These are phyloP conservation scores for Leccinum brunneo-olivaceum DNA, from an alignment of 1,284 basidiomycete species.

Conservation along the genomic window DNA sequence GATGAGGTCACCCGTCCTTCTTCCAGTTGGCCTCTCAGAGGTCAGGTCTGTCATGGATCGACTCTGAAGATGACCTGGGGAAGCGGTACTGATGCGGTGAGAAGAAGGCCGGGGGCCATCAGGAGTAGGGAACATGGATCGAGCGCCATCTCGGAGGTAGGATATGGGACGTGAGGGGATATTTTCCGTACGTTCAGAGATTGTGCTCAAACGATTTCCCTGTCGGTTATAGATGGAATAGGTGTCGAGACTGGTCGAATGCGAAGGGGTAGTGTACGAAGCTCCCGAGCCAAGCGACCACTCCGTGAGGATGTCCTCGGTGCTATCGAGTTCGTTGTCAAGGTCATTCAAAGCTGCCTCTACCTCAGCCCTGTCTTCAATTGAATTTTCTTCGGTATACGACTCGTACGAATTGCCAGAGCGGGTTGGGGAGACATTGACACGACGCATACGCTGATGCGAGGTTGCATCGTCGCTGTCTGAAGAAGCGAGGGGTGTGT, in stretches of 20 bases:
- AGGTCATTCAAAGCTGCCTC: conserved; percentile 59
- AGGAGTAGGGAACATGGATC: conserved; percentile 32
- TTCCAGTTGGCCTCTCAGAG: conserved; percentile 38
- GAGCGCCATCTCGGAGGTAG: conserved; percentile 26
- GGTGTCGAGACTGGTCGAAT: conserved; percentile 28
- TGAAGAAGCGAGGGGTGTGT: conserved; percentile 31
- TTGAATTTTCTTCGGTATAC: conserved; percentile 40
- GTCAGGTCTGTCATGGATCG: conserved; percentile 24
- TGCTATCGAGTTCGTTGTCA: conserved; percentile 57
- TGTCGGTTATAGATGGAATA: conserved; percentile 35
- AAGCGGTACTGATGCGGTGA: conserved; percentile 19
- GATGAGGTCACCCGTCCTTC: conserved; percentile 62
- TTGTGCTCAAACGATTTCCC: conserved; percentile 45
- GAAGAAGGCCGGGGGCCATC: conserved; percentile 39
- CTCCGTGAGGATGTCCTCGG: conserved; percentile 53
- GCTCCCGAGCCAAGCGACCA: conserved; percentile 40
- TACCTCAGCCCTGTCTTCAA: conserved; percentile 49
- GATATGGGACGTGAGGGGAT: conserved; percentile 42
- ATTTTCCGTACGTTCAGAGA: conserved; percentile 54
- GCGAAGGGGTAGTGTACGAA: conserved; percentile 36
- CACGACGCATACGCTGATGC: conserved; percentile 35
- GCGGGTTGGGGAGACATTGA: conserved; percentile 36
- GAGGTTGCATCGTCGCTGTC: conserved; percentile 36
- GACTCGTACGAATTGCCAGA: conserved; percentile 31
- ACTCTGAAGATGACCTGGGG: conserved; percentile 23